Base-by-base conservation (phyloP, 768 basidiomycete genomes). In the Podaxis carcinomalis region DNA sequence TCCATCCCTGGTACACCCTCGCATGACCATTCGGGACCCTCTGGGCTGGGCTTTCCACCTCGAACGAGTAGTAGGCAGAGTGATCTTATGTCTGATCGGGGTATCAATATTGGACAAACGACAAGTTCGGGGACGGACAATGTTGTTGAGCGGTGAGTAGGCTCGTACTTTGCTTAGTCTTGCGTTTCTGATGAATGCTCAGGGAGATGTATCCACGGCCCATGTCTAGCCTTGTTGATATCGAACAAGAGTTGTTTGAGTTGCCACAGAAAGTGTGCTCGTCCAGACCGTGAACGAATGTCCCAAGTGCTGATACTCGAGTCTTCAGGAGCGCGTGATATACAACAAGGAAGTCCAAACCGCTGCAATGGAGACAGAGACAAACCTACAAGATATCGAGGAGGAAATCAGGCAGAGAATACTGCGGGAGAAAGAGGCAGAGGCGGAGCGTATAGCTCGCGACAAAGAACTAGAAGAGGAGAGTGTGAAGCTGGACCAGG, bases 301-400 rank as follows among this genome's bases (percentile, higher is more conserved):
- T 21, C 11, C 21, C 21, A 21, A 23, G 19, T 16, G 9, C 25
- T 49, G 6, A 49, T 9, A 11, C 4, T 11, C 21, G 23, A 5
- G n/a, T 23, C 16, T 46, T 49, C 67, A 89, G 89, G 89, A 92
- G 75, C 86, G 86, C 35, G 88, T 90, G 13, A 83, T 87, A 40
- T 92, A 92, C 68, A 93, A 90, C 68, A 93, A 92, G 73, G 90
- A 90, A 73, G 87, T 89, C 10, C 92, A 91, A 74, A 96, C 93
- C 0, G 80, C 84, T 19, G 80, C 83, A 28, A 69, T 87, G 2
- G 89, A 89, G 57, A 79, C 79, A 1, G 87, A 84, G 9, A 69
- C 78, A 0, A 74, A 78, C 1, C 6, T 54, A 23, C 71, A 72
- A 2, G 70, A 78, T 14, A 78, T 84, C 2, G 91, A 94, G 66